Evolutionary conservation across 2,329 filamentous ascomycete genomes (phyloP), one percentile per base, ranked within the genome.

Genomic region (Aspergillus novoparasiticus): DNA sequence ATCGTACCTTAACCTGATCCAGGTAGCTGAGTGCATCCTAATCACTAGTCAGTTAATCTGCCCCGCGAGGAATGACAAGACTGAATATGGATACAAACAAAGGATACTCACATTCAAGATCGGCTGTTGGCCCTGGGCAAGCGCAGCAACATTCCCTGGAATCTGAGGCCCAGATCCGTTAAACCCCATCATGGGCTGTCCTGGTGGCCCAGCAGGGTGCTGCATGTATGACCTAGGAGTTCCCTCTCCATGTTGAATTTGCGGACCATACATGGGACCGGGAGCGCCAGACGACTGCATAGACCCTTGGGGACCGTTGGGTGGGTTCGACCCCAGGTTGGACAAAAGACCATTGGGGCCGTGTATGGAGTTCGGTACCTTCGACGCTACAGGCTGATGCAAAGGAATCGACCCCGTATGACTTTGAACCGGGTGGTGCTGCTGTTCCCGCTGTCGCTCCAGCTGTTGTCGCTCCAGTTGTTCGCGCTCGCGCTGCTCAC

Each of bases 1-100:
- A 99, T 74, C 97, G 94, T 32, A 98, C 94, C 79, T 99, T 99
- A 67, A 99, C 95, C 78, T 98, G 95, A 75, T 99, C 95, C 28
- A 99, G 87, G 75, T 99, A 99, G 73, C 93, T 97, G 51, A 99
- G 85, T 36, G 95, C 95, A 79, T 92, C 89, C 85, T 88, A 72
- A 74, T 88, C 83, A 87, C 28, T 60, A 65, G 60, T 54, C 21
- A 8, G 60, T 63, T 21, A 64, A 50, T 43, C 45, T 41, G 32
- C n/a, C 12, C 30, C 16, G 26, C 6, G 4, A 28, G 19, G 5
- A 30, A 23, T 8, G 6, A 26, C 6, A 16, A 60, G 21, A 14
- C 34, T 9, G 16, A 50, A 43, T 9, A 51, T 26, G 6, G 34
- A 23, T 55, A 9, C 3, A 55, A 12, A 26, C 11, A 57, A 61